These are phyloP conservation scores for Moringa oleifera DNA, from an alignment of 345 rosid species.

Conservation along the genomic window DNA sequence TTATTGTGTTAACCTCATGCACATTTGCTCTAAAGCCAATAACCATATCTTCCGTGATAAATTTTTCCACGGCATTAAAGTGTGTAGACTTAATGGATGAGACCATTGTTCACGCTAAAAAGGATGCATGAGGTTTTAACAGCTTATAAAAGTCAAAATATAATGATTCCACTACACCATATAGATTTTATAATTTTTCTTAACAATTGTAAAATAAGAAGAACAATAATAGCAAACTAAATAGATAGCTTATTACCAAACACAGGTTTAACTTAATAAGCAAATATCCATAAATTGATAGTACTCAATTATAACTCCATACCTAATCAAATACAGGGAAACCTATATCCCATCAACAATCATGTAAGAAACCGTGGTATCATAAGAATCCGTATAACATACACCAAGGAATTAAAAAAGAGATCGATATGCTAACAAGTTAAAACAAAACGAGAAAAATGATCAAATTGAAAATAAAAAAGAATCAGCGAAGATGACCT, in stretches of 20 bases:
- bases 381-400: not conserved
- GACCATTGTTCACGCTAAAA: conserved; percentile 68
- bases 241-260: not conserved
- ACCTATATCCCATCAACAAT: not conserved
- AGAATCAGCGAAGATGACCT: not conserved
- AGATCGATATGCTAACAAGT: too few relatives aligned
- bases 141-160: too few relatives aligned
- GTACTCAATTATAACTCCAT: not conserved
- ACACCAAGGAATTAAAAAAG: too few relatives aligned
- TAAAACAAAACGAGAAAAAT: too few relatives aligned
- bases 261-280: too few relatives aligned
- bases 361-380: not conserved
- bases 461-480: too few relatives aligned
- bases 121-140: conserved; percentile 93
- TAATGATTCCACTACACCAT: too few relatives aligned
- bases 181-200: too few relatives aligned
- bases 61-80: conserved; percentile 83
- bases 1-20: conserved; percentile 60
- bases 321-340: not conserved
- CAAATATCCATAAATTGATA: too few relatives aligned
- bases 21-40: conserved; percentile 73
- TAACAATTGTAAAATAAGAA: too few relatives aligned
- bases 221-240: too few relatives aligned
- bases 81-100: conserved; percentile 79
- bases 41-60: conserved; percentile 56